phyloP scores from a whole-genome alignment of 2,329 filamentous ascomycete genomes.

The Colletotrichum trifolii region DNA sequence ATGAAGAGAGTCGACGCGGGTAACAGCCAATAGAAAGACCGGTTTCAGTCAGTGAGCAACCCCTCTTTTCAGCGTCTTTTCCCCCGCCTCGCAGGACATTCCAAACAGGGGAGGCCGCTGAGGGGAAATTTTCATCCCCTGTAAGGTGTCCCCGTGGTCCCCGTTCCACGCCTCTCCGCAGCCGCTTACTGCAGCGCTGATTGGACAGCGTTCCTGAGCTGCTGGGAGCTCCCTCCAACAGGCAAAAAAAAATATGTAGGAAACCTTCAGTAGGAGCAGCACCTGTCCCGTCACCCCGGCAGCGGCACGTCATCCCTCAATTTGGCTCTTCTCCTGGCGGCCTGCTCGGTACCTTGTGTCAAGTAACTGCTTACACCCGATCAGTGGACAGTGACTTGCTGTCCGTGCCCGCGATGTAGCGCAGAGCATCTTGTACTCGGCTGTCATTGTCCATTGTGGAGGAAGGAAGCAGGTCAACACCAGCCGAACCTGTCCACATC shows the following conservation, averaged over 20 bases:
- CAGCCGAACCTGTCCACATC: slow-evolving; percentile 7
- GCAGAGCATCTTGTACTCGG: too few relatives aligned
- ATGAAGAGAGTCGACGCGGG: not conserved
- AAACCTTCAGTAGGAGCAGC: not conserved
- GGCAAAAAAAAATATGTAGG: not conserved
- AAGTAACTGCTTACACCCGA: too few relatives aligned
- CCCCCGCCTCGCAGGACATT: slow-evolving; percentile 23
- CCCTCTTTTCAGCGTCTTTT: slow-evolving; percentile 21
- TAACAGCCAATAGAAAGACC: slow-evolving; percentile 3
- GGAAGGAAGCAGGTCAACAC: slow-evolving; percentile 1
- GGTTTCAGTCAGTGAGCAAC: slow-evolving; percentile 6
- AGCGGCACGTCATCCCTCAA: slow-evolving; percentile 33
- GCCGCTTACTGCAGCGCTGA: not conserved
- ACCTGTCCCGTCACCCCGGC: slow-evolving; percentile 29
- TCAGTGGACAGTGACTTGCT: too few relatives aligned
- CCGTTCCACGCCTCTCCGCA: slow-evolving; percentile 4
- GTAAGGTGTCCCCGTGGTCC: slow-evolving; percentile 3
- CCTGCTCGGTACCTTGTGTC: too few relatives aligned
- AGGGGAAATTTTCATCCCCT: slow-evolving; percentile 13
- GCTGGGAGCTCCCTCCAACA: slow-evolving; percentile 4
- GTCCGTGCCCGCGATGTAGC: too few relatives aligned
- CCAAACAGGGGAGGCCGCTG: not conserved
- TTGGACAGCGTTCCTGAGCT: slow-evolving; percentile 7
- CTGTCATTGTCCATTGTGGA: not conserved
- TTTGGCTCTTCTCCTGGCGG: not conserved